phyloP scores from a whole-genome alignment of 2,329 filamentous ascomycete species.

The Corniculantispora saksenae region DNA sequence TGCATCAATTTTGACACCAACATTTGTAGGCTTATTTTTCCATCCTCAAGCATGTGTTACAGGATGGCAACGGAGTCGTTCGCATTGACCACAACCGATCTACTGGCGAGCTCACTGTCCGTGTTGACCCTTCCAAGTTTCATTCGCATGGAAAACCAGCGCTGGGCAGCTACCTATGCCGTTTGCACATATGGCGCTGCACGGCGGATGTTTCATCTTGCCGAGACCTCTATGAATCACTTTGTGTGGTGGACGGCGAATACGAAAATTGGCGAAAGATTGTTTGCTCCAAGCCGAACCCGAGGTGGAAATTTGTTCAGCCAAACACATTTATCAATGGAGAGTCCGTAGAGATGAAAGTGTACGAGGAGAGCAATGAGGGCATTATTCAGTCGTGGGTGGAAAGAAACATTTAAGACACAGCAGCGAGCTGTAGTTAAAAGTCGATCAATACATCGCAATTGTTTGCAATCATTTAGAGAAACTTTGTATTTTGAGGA shows the following conservation, averaged over 20 bases:
- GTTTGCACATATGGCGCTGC: slow-evolving; percentile 9
- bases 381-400: slow-evolving; percentile 12
- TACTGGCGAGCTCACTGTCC: background rate
- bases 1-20: background rate
- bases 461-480: too few relatives aligned
- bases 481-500: too few relatives aligned
- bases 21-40: background rate
- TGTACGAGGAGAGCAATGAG: slow-evolving; percentile 1
- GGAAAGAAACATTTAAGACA: background rate
- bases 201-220: slow-evolving; percentile 2
- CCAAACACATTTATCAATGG: background rate
- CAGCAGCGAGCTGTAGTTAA: background rate
- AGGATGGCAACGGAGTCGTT: background rate
- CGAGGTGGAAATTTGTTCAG: slow-evolving; percentile 1
- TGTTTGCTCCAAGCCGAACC: background rate
- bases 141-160: background rate
- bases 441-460: background rate
- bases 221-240: background rate
- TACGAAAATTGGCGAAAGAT: slow-evolving; percentile 2
- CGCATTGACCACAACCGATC: background rate
- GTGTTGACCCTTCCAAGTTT: background rate
- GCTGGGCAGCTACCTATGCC: background rate
- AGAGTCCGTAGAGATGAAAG: background rate
- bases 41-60: slow-evolving; percentile 1
- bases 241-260: background rate